Evolutionary conservation across 768 basidiomycete species (phyloP).

Genomic region (Solioccasus polychromus): DNA sequence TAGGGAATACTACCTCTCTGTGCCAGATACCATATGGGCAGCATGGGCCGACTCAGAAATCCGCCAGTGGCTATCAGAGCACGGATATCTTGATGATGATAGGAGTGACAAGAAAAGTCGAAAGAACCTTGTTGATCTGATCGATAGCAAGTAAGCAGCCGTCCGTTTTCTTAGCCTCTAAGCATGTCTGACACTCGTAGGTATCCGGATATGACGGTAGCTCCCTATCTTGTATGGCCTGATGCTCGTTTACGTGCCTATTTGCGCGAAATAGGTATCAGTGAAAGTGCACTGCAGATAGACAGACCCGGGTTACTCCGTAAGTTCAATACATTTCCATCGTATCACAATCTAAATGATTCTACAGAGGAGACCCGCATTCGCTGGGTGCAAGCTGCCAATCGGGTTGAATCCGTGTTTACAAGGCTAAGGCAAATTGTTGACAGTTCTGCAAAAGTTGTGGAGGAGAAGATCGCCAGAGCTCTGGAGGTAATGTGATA

Average conservation of each 20-base stretch:
- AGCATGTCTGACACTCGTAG: constrained; percentile 31
- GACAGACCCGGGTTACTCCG: constrained; percentile 77
- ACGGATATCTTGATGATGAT: constrained; percentile 53
- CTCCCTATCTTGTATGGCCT: constrained; percentile 84
- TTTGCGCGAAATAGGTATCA: constrained; percentile 71
- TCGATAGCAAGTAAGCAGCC: constrained; percentile 59
- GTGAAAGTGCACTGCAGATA: constrained; percentile 65
- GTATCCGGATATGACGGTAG: constrained; percentile 46
- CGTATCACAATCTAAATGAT: neutral
- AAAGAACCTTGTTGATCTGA: constrained; percentile 71
- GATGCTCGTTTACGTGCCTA: constrained; percentile 91
- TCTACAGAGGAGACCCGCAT: constrained; percentile 69
- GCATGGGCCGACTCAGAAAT: constrained; percentile 77
- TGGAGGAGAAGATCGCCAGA: constrained; percentile 69
- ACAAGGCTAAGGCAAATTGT: constrained; percentile 63
- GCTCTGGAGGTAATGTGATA: constrained; percentile 42
- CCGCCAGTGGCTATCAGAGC: constrained; percentile 68
- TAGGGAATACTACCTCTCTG: constrained; percentile 68
- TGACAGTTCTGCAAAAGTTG: constrained; percentile 62
- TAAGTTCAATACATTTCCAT: constrained; percentile 30
- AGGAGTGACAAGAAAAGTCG: constrained; percentile 56
- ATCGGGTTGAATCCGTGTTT: constrained; percentile 55
- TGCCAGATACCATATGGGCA: constrained; percentile 55
- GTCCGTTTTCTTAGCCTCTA: no score
- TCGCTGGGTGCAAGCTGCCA: constrained; percentile 69